Evolutionary conservation across 2,329 filamentous ascomycete species (phyloP).

Genomic region (Chrysosphaeria jannelii): DNA sequence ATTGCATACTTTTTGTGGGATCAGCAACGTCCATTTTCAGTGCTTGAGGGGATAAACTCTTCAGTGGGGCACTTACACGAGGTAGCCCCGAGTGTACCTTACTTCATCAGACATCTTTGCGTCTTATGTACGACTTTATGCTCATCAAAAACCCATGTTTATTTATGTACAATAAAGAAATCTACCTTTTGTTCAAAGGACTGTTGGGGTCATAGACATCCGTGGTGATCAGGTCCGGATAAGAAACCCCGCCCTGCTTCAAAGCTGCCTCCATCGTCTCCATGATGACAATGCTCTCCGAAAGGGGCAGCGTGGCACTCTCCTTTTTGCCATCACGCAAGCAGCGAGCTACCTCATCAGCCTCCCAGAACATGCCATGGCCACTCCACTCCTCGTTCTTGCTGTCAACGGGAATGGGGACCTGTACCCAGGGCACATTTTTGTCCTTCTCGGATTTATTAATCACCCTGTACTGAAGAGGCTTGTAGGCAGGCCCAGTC

Average conservation of each 20-base stretch:
- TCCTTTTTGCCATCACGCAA: conserved; percentile 49
- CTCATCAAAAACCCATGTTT: no score
- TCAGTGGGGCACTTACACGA: no score
- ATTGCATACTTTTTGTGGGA: no score
- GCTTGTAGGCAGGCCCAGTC: conserved; percentile 37
- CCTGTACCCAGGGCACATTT: conserved; percentile 17
- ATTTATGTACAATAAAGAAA: neutral
- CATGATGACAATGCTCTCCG: conserved; percentile 67
- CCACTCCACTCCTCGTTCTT: conserved; percentile 17
- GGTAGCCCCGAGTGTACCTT: no score
- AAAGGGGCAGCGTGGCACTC: conserved; percentile 36
- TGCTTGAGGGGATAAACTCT: no score
- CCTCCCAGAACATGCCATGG: conserved; percentile 47
- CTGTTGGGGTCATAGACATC: conserved; percentile 27
- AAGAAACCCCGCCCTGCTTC: conserved; percentile 19
- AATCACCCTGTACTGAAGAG: conserved; percentile 33
- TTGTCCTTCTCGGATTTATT: conserved; percentile 10
- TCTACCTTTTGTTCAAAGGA: conserved; percentile 23
- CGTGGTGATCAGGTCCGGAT: conserved; percentile 24
- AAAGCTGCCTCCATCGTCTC: conserved; percentile 30
- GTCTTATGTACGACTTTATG: no score
- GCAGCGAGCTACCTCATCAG: conserved; percentile 12
- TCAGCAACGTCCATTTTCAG: no score
- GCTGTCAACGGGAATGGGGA: conserved; percentile 19
- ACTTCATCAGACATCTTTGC: no score